Evolutionary conservation across 2,329 filamentous ascomycete genomes (phyloP), one percentile per base, ranked within the genome.

Genomic region (Cladosporium sp.): DNA sequence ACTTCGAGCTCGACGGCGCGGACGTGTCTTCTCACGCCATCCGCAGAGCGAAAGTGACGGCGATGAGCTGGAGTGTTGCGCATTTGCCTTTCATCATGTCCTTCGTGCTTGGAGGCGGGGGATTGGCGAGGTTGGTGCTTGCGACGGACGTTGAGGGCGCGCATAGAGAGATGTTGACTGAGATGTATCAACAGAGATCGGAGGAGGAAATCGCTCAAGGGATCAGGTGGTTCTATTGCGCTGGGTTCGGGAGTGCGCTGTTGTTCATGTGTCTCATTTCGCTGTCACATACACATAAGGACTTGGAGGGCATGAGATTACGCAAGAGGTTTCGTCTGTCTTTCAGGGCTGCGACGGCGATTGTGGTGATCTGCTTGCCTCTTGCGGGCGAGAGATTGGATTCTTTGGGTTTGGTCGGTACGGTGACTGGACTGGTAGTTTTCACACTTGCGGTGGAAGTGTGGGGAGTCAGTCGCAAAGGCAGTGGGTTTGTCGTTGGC

Each of bases 21-120:
- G 81, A 83, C 65, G 73, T 87, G 17, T 77, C 80, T 48, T 70
- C 79, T 0, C 85, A 87, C 69, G 84, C 85, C 8, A 87, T 88
- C 57, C 75, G 85, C 9, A 74, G 83, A 2, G 58, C 60, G 49
- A 78, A 67, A 45, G 13, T 62, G 22, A 63, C 60, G 37, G 80
- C 82, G 4, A 68, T 80, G 22, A 40, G 80, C 5, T 87, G 84
- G 84, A 72, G 77, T 19, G 73, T 79, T 20, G 74, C 78, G 8
- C 84, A 87, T 67, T 72, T 87, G 22, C 79, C 83, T 1, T 86
- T 87, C 70, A 80, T 87, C 58, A 84, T 87, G 78, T 75, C 77
- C 47, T 87, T 83, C 68, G 79, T 85, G 15, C 77, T 87, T 34
- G 78, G 78, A n/a, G 80, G 81, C 24, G 79, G 82, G 3, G 80